Conservation (phyloP, 495 filamentous ascomycete species). For the Pseudomonodictys pantanalensis region DNA sequence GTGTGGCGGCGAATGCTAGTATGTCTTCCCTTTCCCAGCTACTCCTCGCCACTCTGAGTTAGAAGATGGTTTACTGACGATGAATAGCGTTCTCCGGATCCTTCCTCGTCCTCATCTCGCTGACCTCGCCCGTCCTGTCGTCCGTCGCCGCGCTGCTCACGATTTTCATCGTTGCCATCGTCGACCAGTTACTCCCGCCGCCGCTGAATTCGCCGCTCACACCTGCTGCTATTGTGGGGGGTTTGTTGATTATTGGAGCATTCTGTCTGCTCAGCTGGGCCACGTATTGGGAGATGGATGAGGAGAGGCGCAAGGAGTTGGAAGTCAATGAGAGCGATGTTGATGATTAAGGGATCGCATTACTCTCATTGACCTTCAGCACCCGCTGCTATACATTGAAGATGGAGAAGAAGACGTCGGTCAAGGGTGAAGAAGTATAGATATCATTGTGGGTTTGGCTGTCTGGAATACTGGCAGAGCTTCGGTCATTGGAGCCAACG, state of each 20-base stretch:
- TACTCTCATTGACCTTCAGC: no score
- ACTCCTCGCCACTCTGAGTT: background rate
- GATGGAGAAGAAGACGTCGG: no score
- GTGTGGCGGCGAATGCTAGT: conserved; percentile 79
- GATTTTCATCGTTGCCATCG: conserved; percentile 91
- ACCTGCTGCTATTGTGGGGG: conserved; percentile 72
- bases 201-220: conserved; percentile 66
- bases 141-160: conserved; percentile 90
- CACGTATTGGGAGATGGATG: conserved; percentile 86
- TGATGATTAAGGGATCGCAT: conserved; percentile 42
- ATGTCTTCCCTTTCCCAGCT: conserved; percentile 36
- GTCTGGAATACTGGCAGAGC: no score
- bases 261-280: conserved; percentile 85
- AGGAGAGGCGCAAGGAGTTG: conserved; percentile 64
- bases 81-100: conserved; percentile 74
- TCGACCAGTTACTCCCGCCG: conserved; percentile 75
- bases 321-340: conserved; percentile 46
- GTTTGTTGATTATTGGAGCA: conserved; percentile 77
- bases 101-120: conserved; percentile 85
- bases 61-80: conserved; percentile 1
- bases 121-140: conserved; percentile 88
- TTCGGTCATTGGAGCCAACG: no score
- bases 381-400: no score
- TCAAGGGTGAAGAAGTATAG: no score
- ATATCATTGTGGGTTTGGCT: no score